Evolutionary conservation across 1,284 basidiomycete genomes (phyloP), one percentile per base, ranked within the genome.

Genomic region (Leucoagaricus sp.): DNA sequence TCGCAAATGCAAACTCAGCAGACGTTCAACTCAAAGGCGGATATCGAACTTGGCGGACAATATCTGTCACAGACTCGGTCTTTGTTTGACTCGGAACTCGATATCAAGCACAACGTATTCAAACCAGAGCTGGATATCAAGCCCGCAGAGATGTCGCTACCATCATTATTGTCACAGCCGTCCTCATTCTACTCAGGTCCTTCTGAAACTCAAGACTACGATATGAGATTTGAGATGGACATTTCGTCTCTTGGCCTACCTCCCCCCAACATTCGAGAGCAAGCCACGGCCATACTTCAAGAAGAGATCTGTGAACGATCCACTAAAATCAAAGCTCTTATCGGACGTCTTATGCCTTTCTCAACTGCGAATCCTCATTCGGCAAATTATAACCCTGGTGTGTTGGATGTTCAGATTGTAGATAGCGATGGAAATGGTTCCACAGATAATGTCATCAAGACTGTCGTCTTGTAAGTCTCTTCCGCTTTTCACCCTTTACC

Each of bases 291-390:
- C 25, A 10, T 57, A 3, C 26, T 57, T 19, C 55, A 47, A 21
- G 25, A 36, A 6, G 49, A 52, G 61, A 82, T 84, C 62, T 87
- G 87, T 64, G 84, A 84, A 59, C 81, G 89, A 3, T 95, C 93
- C 25, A 93, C 93, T 25, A 96, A 96, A 75, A 85, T 96, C 75
- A 85, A 85, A 59, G 86, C 87, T 17, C 78, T 96, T 2, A 73
- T 94, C 33, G 76, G 75, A 28, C 93, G 96, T 67, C 80, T 96
- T 51, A 70, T 92, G 41, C 79, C 81, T 47, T 89, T 87, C 62
- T 96, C 93, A 38, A 81, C 80, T 64, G 75, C 78, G 60, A 96
- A 96, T 67, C 91, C 89, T 21, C 78, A 93, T 69, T 94, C 92
- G 33, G 69, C 75, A n/a, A 94, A 96, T 71, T 96, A 92, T 65